Evolutionary conservation across 768 basidiomycete species (phyloP).

Genomic region (Sarcomyxa edulis): DNA sequence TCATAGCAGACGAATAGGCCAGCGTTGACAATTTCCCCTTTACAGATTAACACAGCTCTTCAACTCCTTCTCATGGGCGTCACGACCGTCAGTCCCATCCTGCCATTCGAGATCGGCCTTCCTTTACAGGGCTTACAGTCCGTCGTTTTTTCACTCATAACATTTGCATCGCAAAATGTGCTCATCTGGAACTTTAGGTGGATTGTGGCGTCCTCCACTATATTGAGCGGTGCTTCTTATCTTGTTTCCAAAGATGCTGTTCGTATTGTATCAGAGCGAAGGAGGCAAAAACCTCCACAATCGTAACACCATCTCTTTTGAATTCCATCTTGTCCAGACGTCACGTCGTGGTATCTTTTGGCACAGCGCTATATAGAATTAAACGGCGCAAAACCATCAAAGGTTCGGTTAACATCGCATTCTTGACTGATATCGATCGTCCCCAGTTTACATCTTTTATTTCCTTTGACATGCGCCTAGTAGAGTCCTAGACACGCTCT

Average conservation of each 20-base stretch:
- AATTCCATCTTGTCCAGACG: no score
- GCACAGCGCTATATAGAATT: no score
- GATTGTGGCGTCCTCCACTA: constrained; percentile 84
- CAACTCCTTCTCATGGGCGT: constrained; percentile 89
- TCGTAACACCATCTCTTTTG: no score
- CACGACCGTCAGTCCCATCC: constrained; percentile 80
- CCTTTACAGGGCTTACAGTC: constrained; percentile 72
- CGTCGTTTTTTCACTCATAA: constrained; percentile 21
- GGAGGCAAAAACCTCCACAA: constrained; percentile 23
- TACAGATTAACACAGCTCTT: constrained; percentile 84
- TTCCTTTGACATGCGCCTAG: no score
- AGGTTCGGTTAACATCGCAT: no score
- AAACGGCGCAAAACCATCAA: no score
- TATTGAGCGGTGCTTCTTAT: constrained; percentile 88
- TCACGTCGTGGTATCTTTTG: no score
- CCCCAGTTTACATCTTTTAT: no score
- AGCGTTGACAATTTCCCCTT: background rate
- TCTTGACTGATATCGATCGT: no score
- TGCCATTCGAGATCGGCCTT: constrained; percentile 51
- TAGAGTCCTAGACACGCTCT: no score
- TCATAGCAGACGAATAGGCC: background rate
- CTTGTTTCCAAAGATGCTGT: constrained; percentile 73
- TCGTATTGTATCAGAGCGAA: constrained; percentile 43
- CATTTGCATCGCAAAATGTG: background rate
- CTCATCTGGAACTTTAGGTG: constrained; percentile 42